Evolutionary conservation across 306 rosid genomes (phyloP), one percentile per base, ranked within the genome.

Genomic region (Sicyos baderoa): DNA sequence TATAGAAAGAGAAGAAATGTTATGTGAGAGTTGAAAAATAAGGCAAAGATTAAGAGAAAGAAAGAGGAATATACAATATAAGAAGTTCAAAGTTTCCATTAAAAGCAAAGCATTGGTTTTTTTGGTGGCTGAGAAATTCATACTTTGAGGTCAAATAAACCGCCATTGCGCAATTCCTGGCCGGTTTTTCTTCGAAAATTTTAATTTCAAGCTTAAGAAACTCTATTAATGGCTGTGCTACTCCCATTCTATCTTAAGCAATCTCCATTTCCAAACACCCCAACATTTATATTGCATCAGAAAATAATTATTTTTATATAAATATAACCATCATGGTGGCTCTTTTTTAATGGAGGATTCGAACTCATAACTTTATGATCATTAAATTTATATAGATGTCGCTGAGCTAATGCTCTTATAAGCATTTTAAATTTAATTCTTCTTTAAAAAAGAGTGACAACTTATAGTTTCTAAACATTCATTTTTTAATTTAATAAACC

Each of bases 201-300:
- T 29, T 29, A 16, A 63, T 63, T 63, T 63, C 3, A 63, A 63
- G 69, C 69, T 63, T 63, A 63, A 63, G 69, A 63, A 63, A 63
- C 49, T 40, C 65, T 0, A 40, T 63, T 63, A 18, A 63, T 40
- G 68, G 29, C n/a, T 17, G 5, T 63, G 51, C 23, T 21, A 23
- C 17, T 42, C 50, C n/a, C 4, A 40, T 37, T 40, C 23, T 7
- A 9, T 40, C 51, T 63, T 63, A 63, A 63, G 52, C 69, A 63
- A 63, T 35, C 50, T 63, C 48, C 45, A 11, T 63, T 37, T 13
- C 52, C 52, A 40, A 63, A 60, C 67, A 15, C 48, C 13, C 21
- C 63, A 40, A 10, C 29, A 10, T 55, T 22, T 14, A 29, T 59
- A 14, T 59, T 29, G 37, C 45, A 15, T 32, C 5, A 7, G 23